These are phyloP conservation scores for Hymenochaete sp. DNA, from an alignment of 1,284 basidiomycete genomes.

Conservation along the genomic window DNA sequence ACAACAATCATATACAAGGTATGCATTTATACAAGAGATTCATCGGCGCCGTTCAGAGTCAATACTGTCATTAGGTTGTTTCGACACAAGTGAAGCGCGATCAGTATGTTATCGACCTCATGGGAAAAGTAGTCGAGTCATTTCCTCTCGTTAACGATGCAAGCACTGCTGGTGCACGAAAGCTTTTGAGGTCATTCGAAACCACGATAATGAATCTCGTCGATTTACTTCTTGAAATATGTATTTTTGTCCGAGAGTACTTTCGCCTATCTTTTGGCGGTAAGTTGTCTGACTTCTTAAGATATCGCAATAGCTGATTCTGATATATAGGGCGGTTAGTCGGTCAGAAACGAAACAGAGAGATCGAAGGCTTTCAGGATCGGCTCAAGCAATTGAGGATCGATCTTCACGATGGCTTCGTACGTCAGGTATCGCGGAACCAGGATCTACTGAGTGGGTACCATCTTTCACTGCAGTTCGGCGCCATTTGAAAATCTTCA, in stretches of 20 bases:
- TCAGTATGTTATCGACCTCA: background rate
- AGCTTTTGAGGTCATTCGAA: background rate
- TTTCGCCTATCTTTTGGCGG: background rate
- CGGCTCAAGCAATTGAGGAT: background rate
- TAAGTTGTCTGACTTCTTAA: background rate
- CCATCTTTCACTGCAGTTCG: background rate
- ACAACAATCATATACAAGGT: background rate
- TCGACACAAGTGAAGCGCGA: background rate
- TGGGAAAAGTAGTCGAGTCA: background rate
- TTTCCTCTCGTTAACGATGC: background rate
- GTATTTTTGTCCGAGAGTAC: slow-evolving; percentile 2
- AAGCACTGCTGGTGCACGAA: background rate
- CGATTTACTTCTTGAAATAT: background rate
- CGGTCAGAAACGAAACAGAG: background rate
- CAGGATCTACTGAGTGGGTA: background rate
- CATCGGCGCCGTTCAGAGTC: background rate
- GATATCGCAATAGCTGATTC: background rate
- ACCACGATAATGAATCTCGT: background rate
- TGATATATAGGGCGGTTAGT: background rate
- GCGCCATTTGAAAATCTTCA: background rate
- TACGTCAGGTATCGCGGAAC: background rate
- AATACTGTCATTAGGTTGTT: background rate
- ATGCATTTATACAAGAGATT: background rate
- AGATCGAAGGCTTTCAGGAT: background rate
- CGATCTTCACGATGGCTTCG: background rate